phyloP scores from a whole-genome alignment of 768 basidiomycete species.

The Lactifluus volemus region DNA sequence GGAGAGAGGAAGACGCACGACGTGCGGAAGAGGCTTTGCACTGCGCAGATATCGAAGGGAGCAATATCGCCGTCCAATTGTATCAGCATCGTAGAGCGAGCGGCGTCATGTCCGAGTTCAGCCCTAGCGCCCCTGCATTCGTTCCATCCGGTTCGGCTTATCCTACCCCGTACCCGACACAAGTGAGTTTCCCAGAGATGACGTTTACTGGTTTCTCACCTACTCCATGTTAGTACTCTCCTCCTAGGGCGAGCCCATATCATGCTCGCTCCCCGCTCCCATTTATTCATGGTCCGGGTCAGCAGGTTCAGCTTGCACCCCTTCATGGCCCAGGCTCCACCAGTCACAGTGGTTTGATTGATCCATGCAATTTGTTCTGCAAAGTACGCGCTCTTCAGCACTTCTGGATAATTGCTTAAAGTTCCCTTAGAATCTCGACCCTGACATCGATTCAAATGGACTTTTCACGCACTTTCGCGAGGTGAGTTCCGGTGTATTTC shows the following conservation, averaged over 20 bases:
- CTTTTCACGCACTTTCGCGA: slow-evolving; percentile 77
- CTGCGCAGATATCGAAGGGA: slow-evolving; percentile 73
- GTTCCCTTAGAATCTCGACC: slow-evolving; percentile 63
- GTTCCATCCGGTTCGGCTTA: slow-evolving; percentile 60
- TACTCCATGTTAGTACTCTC: slow-evolving; percentile 48
- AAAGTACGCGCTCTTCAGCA: slow-evolving; percentile 41
- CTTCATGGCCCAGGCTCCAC: slow-evolving; percentile 61
- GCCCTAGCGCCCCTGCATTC: slow-evolving; percentile 63
- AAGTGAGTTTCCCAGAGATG: slow-evolving; percentile 31
- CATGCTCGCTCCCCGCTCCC: slow-evolving; percentile 35
- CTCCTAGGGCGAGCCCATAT: slow-evolving; percentile 45
- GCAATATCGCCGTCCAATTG: slow-evolving; percentile 75
- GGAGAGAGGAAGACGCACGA: slow-evolving; percentile 79
- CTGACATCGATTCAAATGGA: slow-evolving; percentile 76
- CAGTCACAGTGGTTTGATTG: slow-evolving; percentile 82
- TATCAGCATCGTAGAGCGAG: slow-evolving; percentile 60
- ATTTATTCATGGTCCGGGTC: slow-evolving; percentile 82
- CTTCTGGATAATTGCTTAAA: slow-evolving; percentile 4
- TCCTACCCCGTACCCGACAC: slow-evolving; percentile 46
- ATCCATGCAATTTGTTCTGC: slow-evolving; percentile 87
- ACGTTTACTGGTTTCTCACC: not conserved
- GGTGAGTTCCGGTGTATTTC: slow-evolving; percentile 33
- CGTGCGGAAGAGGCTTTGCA: slow-evolving; percentile 76
- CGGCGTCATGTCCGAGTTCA: slow-evolving; percentile 53
- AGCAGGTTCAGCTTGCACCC: slow-evolving; percentile 82